These are phyloP conservation scores for Pneumocystis murina DNA, from an alignment of 1,139 yeast species.

Conservation along the genomic window DNA sequence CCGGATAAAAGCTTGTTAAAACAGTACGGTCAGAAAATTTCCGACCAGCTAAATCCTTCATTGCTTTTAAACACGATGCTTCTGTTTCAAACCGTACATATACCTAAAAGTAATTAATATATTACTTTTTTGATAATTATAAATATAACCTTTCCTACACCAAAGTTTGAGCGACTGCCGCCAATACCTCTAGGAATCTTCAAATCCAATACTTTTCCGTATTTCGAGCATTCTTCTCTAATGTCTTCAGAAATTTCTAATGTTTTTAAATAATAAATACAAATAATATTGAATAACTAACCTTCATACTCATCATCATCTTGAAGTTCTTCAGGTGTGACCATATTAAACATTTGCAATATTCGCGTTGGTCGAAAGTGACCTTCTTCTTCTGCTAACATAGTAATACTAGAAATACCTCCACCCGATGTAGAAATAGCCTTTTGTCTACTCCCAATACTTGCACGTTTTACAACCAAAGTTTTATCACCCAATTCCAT, in stretches of 20 bases:
- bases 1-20: slow-evolving; percentile 48
- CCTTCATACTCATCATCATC: slow-evolving; percentile 34
- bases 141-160: slow-evolving; percentile 41
- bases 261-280: background rate
- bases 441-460: slow-evolving; percentile 23
- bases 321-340: slow-evolving; percentile 48
- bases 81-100: slow-evolving; percentile 48
- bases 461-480: slow-evolving; percentile 24
- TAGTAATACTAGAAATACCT: slow-evolving; percentile 17
- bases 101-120: slow-evolving; percentile 17
- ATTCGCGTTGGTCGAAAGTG: slow-evolving; percentile 30
- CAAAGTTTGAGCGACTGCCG: slow-evolving; percentile 28
- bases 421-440: slow-evolving; percentile 11
- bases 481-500: slow-evolving; percentile 23
- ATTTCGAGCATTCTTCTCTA: slow-evolving; percentile 34
- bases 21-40: slow-evolving; percentile 57
- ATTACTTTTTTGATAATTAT: background rate
- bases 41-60: slow-evolving; percentile 51
- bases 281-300: background rate
- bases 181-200: slow-evolving; percentile 54
- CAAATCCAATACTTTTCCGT: slow-evolving; percentile 41
- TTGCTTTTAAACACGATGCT: slow-evolving; percentile 42
- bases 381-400: slow-evolving; percentile 15
- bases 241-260: slow-evolving; percentile 40
- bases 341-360: slow-evolving; percentile 48